phyloP scores from a whole-genome alignment of 2,329 filamentous ascomycete species.

The Escovopsis sp. region DNA sequence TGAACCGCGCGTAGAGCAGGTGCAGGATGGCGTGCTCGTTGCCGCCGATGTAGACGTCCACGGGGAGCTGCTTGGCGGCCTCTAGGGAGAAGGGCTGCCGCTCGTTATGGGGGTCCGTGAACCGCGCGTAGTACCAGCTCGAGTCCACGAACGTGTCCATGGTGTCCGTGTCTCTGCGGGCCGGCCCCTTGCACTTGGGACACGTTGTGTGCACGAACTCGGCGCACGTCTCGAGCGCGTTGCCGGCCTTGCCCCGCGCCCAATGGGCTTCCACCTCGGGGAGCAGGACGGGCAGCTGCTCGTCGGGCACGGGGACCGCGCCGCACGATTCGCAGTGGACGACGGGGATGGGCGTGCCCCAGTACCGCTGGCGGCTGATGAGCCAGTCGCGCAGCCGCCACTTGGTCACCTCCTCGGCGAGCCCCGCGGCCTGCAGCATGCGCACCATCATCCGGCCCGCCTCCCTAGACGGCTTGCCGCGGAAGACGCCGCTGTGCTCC shows the following conservation, averaged over 20 bases:
- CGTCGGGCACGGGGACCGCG: conserved; percentile 58
- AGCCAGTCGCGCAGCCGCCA: conserved; percentile 84
- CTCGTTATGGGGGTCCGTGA: conserved; percentile 53
- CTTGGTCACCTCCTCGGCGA: conserved; percentile 50
- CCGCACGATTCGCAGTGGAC: conserved; percentile 68
- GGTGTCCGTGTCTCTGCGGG: conserved; percentile 75
- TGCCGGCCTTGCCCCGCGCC: conserved; percentile 54
- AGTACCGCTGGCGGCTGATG: conserved; percentile 82
- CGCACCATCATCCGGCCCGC: conserved; percentile 46
- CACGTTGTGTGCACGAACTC: conserved; percentile 65
- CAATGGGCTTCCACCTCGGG: conserved; percentile 55
- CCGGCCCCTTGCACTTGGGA: conserved; percentile 54
- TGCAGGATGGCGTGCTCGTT: conserved; percentile 86
- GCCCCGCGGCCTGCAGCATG: conserved; percentile 35
- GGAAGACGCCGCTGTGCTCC: conserved; percentile 46
- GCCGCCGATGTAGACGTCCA: conserved; percentile 79
- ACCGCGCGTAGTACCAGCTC: conserved; percentile 84
- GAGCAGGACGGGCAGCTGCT: conserved; percentile 61
- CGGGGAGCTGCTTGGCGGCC: conserved; percentile 47
- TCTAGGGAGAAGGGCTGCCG: conserved; percentile 45
- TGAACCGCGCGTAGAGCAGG: conserved; percentile 76
- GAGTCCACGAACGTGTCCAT: conserved; percentile 97
- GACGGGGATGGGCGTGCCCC: conserved; percentile 82
- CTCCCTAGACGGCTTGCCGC: conserved; percentile 45
- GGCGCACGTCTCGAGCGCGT: conserved; percentile 55